phyloP scores from a whole-genome alignment of 805 yeast genomes.

The Suhomyces faveliae region DNA sequence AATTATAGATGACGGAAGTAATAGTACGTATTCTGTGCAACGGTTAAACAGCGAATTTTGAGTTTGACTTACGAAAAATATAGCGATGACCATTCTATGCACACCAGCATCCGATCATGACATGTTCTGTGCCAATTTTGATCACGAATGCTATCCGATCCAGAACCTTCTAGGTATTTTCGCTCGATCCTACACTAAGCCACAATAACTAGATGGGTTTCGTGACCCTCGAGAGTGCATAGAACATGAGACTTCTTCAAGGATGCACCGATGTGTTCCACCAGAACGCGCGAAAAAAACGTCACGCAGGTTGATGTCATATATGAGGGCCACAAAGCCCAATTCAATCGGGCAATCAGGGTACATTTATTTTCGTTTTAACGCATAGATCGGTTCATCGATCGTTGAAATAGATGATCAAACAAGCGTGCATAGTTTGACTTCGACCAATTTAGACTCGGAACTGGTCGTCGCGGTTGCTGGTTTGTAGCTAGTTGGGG shows the following conservation, averaged over 20 bases:
- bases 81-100: background rate
- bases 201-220: background rate
- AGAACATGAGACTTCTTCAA: no score
- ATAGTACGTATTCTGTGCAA: background rate
- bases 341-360: background rate
- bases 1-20: no score
- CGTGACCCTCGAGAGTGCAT: background rate
- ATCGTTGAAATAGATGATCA: background rate
- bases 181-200: background rate
- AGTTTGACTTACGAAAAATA: background rate
- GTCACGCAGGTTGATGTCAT: background rate
- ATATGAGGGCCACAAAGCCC: background rate
- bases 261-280: background rate
- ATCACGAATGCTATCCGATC: background rate
- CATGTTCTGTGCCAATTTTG: background rate
- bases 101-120: background rate
- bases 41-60: background rate
- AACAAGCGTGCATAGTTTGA: background rate
- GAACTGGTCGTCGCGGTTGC: background rate
- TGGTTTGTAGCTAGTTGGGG: background rate
- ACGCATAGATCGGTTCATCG: background rate
- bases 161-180: background rate
- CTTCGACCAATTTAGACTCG: background rate
- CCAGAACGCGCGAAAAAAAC: background rate
- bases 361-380: background rate